Base-by-base conservation (phyloP, 768 basidiomycete species). In the Russula lepida region DNA sequence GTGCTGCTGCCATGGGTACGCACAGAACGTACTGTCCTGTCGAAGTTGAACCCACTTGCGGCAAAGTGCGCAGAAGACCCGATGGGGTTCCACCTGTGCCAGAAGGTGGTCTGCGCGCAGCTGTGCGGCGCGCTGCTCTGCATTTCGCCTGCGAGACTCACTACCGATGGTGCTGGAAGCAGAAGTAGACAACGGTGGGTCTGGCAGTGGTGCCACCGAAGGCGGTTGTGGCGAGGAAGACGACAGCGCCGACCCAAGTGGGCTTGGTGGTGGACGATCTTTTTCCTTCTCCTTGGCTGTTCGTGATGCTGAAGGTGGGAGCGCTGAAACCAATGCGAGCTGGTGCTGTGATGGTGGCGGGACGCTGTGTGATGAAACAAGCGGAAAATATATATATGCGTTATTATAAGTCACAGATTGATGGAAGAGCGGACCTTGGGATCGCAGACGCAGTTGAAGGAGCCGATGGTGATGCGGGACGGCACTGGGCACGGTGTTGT, bases 1-100 rank as follows among this genome's bases (percentile, higher is more conserved):
- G 71, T 91, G 89, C 73, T 88, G 86, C 60, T 84, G 69, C 89
- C 88, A 91, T 41, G 89, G 88, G 69, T 89, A 88, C 55, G 88
- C 85, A 65, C 88, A 91, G 70, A 85, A 91, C 11, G 82, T 81
- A 62, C 82, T 84, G 66, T 91, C 88, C 69, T 89, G 88, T 44
- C 89, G 72, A 21, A 91, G 77, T 71, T 90, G 89, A 1, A 91
- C 87, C 89, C 89, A 91, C 71, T 90, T 89, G 68, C 80, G 77
- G 69, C 89, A 92, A 1, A 90, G 71, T 3, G 77, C 76, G 68
- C 89, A 92, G 66, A 89, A 88, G 0, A 90, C 86, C 15, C 72
- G 70, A 57, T 70, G 70, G 0, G 86, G 84, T 67, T 90, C 88
- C 35, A 91, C 89, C 58, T 82, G 78, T 21, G 78, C 79, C 56